A percentile compares a stretch with the other conserved stretches of the same genome.
These are phyloP conservation scores for Fusarium duplospermum DNA, from an alignment of 2,329 filamentous ascomycete genomes.

Conservation along the genomic window DNA sequence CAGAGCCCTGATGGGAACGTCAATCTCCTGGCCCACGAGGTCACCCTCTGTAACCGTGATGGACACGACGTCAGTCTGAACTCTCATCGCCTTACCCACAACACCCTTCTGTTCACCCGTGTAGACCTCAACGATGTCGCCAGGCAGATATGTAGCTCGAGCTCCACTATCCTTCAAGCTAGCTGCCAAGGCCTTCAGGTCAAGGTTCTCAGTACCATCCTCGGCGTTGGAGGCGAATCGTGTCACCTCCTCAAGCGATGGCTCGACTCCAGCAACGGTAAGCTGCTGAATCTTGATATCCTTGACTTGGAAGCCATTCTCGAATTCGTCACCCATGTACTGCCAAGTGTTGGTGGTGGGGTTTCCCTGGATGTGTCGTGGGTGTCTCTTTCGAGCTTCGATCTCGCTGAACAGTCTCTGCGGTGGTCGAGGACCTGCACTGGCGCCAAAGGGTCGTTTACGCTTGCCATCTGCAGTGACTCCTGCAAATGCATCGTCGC, in stretches of 20 bases:
- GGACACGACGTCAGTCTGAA: slow-evolving; percentile 92
- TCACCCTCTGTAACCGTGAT: slow-evolving; percentile 87
- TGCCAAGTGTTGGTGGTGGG: slow-evolving; percentile 83
- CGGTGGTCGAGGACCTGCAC: slow-evolving; percentile 77
- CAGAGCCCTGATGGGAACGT: slow-evolving; percentile 90
- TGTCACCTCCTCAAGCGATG: slow-evolving; percentile 94
- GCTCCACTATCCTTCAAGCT: slow-evolving; percentile 87
- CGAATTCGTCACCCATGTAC: slow-evolving; percentile 89
- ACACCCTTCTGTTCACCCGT: slow-evolving; percentile 95
- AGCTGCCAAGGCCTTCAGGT: slow-evolving; percentile 89
- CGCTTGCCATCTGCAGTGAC: slow-evolving; percentile 74
- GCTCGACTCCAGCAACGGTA: slow-evolving; percentile 89
- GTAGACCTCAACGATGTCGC: slow-evolving; percentile 97
- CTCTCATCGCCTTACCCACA: slow-evolving; percentile 84
- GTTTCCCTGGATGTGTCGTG: slow-evolving; percentile 71
- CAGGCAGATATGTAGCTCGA: slow-evolving; percentile 87
- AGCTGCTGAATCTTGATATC: slow-evolving; percentile 91
- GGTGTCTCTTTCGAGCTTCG: slow-evolving; percentile 90
- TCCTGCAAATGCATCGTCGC: slow-evolving; percentile 73
- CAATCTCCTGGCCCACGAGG: slow-evolving; percentile 84
- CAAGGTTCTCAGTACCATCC: slow-evolving; percentile 93
- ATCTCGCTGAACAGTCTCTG: slow-evolving; percentile 92
- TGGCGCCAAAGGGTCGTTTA: slow-evolving; percentile 73
- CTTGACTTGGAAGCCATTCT: slow-evolving; percentile 93
- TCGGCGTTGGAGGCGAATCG: slow-evolving; percentile 89